A percentile compares a stretch with the other conserved stretches of the same genome.
phyloP scores from a whole-genome alignment of 2,329 filamentous ascomycete species.

The Orbilia javanica region DNA sequence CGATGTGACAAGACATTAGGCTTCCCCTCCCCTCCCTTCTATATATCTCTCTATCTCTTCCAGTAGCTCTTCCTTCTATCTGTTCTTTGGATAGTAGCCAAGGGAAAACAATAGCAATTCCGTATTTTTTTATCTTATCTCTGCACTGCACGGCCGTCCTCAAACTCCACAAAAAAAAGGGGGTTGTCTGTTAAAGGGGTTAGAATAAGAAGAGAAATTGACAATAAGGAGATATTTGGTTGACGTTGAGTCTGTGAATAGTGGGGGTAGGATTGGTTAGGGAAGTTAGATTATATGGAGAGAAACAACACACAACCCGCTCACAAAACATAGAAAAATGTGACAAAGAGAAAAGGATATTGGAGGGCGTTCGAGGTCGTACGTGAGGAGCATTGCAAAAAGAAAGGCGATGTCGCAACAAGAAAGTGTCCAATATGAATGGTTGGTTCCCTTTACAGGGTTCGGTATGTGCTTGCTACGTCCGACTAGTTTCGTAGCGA shows the following conservation, averaged over 20 bases:
- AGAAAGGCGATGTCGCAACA: constrained; percentile 19
- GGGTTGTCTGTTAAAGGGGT: constrained; percentile 28
- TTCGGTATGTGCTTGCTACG: constrained; percentile 49
- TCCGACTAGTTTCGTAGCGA: constrained; percentile 82
- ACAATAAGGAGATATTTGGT: constrained; percentile 54
- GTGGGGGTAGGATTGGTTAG: constrained; percentile 15
- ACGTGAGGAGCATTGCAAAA: constrained; percentile 46
- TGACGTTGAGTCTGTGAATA: constrained; percentile 54
- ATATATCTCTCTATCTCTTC: constrained; percentile 26
- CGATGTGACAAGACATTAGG: constrained; percentile 49
- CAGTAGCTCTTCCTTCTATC: constrained; percentile 3
- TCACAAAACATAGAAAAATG: constrained; percentile 55
- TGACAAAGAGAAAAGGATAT: constrained; percentile 36
- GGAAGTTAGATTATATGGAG: constrained; percentile 37
- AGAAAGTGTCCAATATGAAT: constrained; percentile 8
- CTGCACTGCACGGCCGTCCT: constrained; percentile 25
- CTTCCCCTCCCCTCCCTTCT: constrained; percentile 23
- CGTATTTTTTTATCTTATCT: constrained; percentile 30
- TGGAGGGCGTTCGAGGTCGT: constrained; percentile 45
- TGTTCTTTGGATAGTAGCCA: constrained; percentile 18
- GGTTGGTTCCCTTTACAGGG: constrained; percentile 42
- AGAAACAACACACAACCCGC: constrained; percentile 56
- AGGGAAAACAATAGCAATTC: constrained; percentile 20
- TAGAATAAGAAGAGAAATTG: constrained; percentile 48
- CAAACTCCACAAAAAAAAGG: constrained; percentile 35